Evolutionary conservation across 2,329 filamentous ascomycete species (phyloP).

Genomic region (Aureobasidium zeae): DNA sequence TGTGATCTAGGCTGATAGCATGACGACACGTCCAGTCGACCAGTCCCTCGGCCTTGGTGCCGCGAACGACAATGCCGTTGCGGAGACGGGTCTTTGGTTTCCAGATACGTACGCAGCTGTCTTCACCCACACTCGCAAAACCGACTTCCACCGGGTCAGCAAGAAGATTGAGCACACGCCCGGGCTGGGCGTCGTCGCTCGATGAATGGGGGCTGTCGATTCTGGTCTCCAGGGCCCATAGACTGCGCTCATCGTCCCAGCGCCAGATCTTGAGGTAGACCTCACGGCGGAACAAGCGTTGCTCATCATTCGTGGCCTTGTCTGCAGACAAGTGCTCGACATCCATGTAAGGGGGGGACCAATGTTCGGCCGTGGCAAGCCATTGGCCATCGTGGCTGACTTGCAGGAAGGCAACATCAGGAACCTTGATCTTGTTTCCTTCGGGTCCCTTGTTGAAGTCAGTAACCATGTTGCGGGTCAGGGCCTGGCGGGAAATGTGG

Average conservation of each 20-base stretch:
- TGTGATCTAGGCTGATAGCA: slow-evolving; percentile 28
- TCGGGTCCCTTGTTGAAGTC: slow-evolving; percentile 67
- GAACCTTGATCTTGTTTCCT: slow-evolving; percentile 63
- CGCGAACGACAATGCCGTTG: slow-evolving; percentile 57
- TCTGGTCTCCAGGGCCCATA: slow-evolving; percentile 69
- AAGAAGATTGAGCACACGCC: slow-evolving; percentile 61
- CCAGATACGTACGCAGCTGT: slow-evolving; percentile 74
- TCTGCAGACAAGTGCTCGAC: slow-evolving; percentile 46
- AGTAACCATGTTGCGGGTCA: slow-evolving; percentile 80
- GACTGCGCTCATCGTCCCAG: slow-evolving; percentile 44
- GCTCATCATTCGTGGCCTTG: slow-evolving; percentile 29
- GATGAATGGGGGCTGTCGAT: slow-evolving; percentile 69
- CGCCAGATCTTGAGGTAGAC: slow-evolving; percentile 87
- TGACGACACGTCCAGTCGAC: slow-evolving; percentile 65
- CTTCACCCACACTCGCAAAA: slow-evolving; percentile 79
- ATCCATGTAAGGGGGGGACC: slow-evolving; percentile 66
- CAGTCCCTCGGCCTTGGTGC: slow-evolving; percentile 48
- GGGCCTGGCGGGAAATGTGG: slow-evolving; percentile 74
- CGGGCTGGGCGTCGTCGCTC: slow-evolving; percentile 39
- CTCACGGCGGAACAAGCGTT: slow-evolving; percentile 50
- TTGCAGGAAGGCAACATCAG: slow-evolving; percentile 64
- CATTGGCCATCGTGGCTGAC: slow-evolving; percentile 75
- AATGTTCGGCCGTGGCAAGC: slow-evolving; percentile 87
- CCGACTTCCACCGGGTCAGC: slow-evolving; percentile 58
- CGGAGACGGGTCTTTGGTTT: slow-evolving; percentile 59